These are phyloP conservation scores for Exophiala spinifera DNA, from an alignment of 2,329 filamentous ascomycete genomes.

Conservation along the genomic window DNA sequence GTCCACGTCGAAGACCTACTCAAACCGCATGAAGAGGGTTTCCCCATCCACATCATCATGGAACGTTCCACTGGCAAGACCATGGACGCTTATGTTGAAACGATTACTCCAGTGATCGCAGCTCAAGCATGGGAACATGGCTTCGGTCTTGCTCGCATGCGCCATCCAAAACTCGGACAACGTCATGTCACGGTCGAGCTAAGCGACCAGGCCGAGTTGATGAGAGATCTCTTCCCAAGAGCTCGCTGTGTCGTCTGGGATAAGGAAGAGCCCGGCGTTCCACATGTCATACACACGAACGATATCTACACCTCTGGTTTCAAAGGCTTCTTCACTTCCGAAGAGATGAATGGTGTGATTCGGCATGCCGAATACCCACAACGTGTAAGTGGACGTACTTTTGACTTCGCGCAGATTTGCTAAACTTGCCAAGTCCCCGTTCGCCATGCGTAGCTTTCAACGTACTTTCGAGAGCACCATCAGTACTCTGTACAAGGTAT, in stretches of 20 bases:
- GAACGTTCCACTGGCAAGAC: conserved; percentile 57
- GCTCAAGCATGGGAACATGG: conserved; percentile 38
- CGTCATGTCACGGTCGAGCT: conserved; percentile 47
- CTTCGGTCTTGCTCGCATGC: conserved; percentile 33
- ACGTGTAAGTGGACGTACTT: conserved; percentile 41
- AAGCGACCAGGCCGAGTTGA: conserved; percentile 49
- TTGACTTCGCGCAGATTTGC: background rate
- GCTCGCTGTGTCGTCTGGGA: conserved; percentile 51
- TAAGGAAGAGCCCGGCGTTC: conserved; percentile 31
- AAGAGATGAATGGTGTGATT: conserved; percentile 48
- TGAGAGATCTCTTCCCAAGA: conserved; percentile 51
- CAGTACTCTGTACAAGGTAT: conserved; percentile 51
- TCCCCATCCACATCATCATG: conserved; percentile 56
- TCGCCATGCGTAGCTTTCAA: conserved; percentile 48
- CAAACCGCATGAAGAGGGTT: conserved; percentile 34
- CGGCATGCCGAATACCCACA: conserved; percentile 50
- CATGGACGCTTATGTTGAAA: conserved; percentile 53
- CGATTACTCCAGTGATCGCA: conserved; percentile 40
- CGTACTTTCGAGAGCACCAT: conserved; percentile 54
- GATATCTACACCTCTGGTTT: conserved; percentile 51
- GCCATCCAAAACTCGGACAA: conserved; percentile 46
- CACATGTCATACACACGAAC: conserved; percentile 34
- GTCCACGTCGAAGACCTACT: conserved; percentile 34
- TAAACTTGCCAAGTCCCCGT: conserved; percentile 43
- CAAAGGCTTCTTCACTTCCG: conserved; percentile 49